Base-by-base conservation (phyloP, 257 asterid genomes). In the Eustoma russellianum region DNA sequence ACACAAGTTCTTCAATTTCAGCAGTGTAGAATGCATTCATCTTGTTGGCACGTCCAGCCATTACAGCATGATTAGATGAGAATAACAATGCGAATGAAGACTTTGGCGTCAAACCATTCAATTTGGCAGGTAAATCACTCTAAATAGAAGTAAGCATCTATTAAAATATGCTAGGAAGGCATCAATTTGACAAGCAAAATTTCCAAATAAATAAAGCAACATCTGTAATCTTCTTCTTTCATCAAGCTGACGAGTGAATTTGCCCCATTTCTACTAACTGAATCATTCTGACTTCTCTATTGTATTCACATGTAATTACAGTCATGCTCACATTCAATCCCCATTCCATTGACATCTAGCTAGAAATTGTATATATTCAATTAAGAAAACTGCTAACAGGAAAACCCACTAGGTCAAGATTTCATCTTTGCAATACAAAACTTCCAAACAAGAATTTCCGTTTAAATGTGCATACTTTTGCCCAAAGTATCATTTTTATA, bases 371-470 rank as follows among this genome's bases (percentile, higher is more conserved):
- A 63, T 70, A 71, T 60, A 69, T 24, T 12, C 53, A 44, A n/a
- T 47, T 49, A 60, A 30, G 17, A 57, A 50, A 54, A 19, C 30
- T 24, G 30, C 3, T 24, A 24, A 0, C 17, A 28, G 24, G 56
- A 58, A 68, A 58, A 61, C 17, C 56, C 62, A 54, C 48, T 43
- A 66, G 54, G 52, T 53, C 48, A 52, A 60, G 57, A 61, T 17
- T 47, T 53, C 60, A 62, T 17, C 61, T 64, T 65, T 54, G 34
- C 13, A 1, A 11, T 46, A 52, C 66, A 65, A 56, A 38, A 38
- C 43, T 38, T 50, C 71, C 73, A 62, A 50, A 10, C 54, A 55
- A 41, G 54, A 54, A 18, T 53, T 54, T 41, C 17, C 46, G 38
- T 66, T n/a, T 59, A 56, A 57, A 34, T 17, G 33, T 17, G 41